Conservation (phyloP, 306 rosid species). For the Senna siamea region DNA sequence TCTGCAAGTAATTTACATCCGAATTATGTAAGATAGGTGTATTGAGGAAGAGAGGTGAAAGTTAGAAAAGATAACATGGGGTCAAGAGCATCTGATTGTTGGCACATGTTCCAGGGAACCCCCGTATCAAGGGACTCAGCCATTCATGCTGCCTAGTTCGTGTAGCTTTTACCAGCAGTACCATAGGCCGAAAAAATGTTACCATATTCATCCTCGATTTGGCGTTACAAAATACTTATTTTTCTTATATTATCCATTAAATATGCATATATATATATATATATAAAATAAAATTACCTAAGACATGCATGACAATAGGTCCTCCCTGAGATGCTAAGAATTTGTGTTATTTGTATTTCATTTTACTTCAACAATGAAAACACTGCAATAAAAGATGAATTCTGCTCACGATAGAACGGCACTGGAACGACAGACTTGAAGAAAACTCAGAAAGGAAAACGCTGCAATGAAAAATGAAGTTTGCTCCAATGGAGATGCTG, state of each 20-base stretch:
- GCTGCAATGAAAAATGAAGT: no score
- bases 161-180: constrained; percentile 68
- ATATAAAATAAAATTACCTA: constrained; percentile 58
- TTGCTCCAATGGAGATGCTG: no score
- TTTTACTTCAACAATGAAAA: no score
- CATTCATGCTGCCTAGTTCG: constrained; percentile 90
- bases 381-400: no score
- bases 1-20: constrained; percentile 50
- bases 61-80: constrained; percentile 69
- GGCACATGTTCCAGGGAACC: constrained; percentile 99
- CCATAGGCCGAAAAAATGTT: constrained; percentile 68
- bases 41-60: constrained; percentile 10
- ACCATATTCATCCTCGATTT: constrained; percentile 98
- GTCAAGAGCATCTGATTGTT: constrained; percentile 85
- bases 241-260: no score
- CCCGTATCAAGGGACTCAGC: constrained; percentile 87
- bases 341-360: no score
- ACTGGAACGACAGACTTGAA: no score
- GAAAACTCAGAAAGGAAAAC: no score
- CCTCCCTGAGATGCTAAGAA: constrained; percentile 95
- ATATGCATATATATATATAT: no score
- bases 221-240: constrained; percentile 16
- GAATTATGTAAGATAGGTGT: neutral
- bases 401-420: no score
- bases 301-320: constrained; percentile 85